Conservation (phyloP, 257 asterid species). For the Perilla frutescens region DNA sequence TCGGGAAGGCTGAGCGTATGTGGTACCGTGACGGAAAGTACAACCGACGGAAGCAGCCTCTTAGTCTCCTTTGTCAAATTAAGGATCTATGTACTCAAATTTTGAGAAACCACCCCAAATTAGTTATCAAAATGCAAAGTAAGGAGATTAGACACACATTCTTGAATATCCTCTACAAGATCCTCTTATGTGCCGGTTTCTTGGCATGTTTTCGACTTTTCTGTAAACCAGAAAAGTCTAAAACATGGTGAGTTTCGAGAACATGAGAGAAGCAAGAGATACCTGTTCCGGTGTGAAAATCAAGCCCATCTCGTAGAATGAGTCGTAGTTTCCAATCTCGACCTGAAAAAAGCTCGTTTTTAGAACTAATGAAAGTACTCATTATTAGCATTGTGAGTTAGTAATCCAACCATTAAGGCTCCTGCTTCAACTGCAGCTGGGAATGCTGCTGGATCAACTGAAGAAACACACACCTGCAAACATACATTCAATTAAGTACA, state of each 20-base stretch:
- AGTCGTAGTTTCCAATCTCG: slow-evolving; percentile 90
- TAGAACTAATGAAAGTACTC: not conserved
- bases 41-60: slow-evolving; percentile 67
- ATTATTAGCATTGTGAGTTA: not conserved
- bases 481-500: not conserved
- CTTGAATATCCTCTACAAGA: no score
- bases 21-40: slow-evolving; percentile 87
- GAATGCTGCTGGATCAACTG: slow-evolving; percentile 84
- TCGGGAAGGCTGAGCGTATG: slow-evolving; percentile 91
- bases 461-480: slow-evolving; percentile 85
- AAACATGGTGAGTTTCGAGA: no score
- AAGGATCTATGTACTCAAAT: slow-evolving; percentile 55
- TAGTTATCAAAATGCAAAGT: not conserved
- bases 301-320: slow-evolving; percentile 81
- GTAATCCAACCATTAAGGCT: slow-evolving; percentile 68
- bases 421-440: slow-evolving; percentile 93
- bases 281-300: slow-evolving; percentile 85
- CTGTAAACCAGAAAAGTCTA: no score
- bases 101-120: no score
- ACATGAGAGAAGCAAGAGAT: not conserved
- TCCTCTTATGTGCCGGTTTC: no score
- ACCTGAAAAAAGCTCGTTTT: slow-evolving; percentile 51
- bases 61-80: slow-evolving; percentile 70
- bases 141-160: no score
- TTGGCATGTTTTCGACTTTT: not conserved